phyloP scores from a whole-genome alignment of 352 stramenopile species.

The Phytophthora crassamura region DNA sequence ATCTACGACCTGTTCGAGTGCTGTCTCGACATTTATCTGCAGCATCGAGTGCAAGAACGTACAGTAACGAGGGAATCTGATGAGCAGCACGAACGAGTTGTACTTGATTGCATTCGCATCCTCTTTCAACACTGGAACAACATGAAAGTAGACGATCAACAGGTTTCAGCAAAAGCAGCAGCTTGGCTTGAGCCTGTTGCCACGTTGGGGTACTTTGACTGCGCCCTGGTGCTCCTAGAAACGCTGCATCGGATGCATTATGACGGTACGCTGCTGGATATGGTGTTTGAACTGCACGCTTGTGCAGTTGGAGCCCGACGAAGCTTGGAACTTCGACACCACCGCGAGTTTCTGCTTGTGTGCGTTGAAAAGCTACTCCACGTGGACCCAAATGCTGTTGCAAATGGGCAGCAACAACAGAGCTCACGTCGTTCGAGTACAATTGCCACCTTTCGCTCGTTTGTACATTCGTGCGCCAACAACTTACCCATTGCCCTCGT shows the following conservation, averaged over 20 bases:
- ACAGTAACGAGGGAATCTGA: too few species aligned
- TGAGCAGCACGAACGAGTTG: conserved; percentile 3
- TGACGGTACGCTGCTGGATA: conserved; percentile 23
- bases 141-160: not conserved
- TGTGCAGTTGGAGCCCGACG: conserved; percentile 5
- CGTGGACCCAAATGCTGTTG: not conserved
- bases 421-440: not conserved
- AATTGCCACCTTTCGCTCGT: conserved; percentile 10
- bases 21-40: conserved; percentile 19
- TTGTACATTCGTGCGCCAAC: conserved; percentile 39
- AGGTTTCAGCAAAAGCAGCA: conserved; percentile 1
- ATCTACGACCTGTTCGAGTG: conserved; percentile 28
- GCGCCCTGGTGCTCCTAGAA: conserved; percentile 34
- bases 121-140: conserved; percentile 22
- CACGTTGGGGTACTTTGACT: conserved; percentile 31
- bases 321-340: conserved; percentile 2
- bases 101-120: conserved; percentile 17
- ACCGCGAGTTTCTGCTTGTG: conserved; percentile 28
- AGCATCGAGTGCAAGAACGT: too few species aligned
- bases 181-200: conserved; percentile 32
- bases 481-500: conserved; percentile 34
- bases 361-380: conserved; percentile 33
- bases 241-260: conserved; percentile 3
- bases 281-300: conserved; percentile 27
- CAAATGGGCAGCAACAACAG: not conserved